phyloP scores from a whole-genome alignment of 805 yeast genomes.

The Candida rishiriensis region DNA sequence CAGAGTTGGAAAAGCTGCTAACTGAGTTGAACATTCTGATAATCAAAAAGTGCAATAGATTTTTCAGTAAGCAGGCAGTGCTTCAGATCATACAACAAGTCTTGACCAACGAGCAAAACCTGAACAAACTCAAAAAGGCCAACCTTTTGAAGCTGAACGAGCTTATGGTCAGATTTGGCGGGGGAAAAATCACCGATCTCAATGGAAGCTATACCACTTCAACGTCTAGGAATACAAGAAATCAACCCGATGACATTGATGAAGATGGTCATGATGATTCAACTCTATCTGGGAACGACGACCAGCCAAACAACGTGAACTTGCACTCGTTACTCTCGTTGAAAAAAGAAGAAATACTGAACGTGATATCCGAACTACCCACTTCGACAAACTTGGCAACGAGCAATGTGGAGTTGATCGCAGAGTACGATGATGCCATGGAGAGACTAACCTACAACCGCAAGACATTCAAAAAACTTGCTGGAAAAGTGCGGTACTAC shows the following conservation, averaged over 20 bases:
- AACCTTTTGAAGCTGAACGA: slow-evolving; percentile 25
- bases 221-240: not conserved
- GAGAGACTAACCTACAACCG: slow-evolving; percentile 14
- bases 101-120: slow-evolving; percentile 19
- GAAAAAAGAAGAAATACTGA: slow-evolving; percentile 20
- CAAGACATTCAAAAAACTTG: slow-evolving; percentile 8
- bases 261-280: slow-evolving; percentile 1
- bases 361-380: slow-evolving; percentile 29
- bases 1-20: slow-evolving; percentile 10
- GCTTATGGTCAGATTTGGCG: slow-evolving; percentile 22
- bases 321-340: slow-evolving; percentile 21
- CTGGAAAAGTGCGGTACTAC: slow-evolving; percentile 16
- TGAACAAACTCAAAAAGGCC: slow-evolving; percentile 10
- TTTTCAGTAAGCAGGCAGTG: slow-evolving; percentile 28
- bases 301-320: slow-evolving; percentile 12
- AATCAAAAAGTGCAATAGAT: slow-evolving; percentile 16
- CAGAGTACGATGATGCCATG: slow-evolving; percentile 19
- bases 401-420: slow-evolving; percentile 18
- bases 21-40: slow-evolving; percentile 9
- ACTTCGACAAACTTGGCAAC: slow-evolving; percentile 16
- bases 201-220: slow-evolving; percentile 15
- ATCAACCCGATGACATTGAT: slow-evolving; percentile 1
- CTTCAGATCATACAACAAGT: slow-evolving; percentile 28
- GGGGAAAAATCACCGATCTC: slow-evolving; percentile 18
- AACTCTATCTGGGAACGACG: slow-evolving; percentile 8